Evolutionary conservation across 2,329 filamentous ascomycete genomes (phyloP).

Genomic region (Ceratocystis eucalypticola): DNA sequence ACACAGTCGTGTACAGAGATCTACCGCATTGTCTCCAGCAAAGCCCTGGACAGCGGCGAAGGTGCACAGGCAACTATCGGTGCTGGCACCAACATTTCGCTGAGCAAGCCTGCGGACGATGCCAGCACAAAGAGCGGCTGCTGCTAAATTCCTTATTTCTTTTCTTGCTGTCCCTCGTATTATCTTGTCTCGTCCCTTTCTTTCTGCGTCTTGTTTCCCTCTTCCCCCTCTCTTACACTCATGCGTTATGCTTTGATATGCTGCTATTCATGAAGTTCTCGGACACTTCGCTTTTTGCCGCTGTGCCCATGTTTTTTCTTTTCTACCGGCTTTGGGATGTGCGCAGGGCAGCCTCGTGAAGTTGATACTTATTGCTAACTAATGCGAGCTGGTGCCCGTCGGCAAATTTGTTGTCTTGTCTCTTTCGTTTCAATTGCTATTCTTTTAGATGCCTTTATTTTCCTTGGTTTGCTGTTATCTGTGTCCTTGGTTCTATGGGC

Average conservation of each 20-base stretch:
- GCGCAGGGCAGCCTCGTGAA: slow-evolving; percentile 9
- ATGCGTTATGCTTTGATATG: slow-evolving; percentile 17
- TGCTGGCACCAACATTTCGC: slow-evolving; percentile 68
- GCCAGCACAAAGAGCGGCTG: slow-evolving; percentile 61
- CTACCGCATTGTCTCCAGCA: slow-evolving; percentile 97
- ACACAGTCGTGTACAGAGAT: slow-evolving; percentile 52
- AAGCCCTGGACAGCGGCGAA: slow-evolving; percentile 85
- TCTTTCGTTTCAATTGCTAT: slow-evolving; percentile 11
- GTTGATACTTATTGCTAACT: slow-evolving; percentile 6
- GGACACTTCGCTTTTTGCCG: neutral
- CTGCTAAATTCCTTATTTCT: slow-evolving; percentile 42
- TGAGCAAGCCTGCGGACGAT: slow-evolving; percentile 73
- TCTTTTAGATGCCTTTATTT: slow-evolving; percentile 14
- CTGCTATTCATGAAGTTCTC: slow-evolving; percentile 11
- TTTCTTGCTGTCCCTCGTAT: slow-evolving; percentile 14
- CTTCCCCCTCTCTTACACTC: slow-evolving; percentile 9
- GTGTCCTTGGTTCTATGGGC: neutral
- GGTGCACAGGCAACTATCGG: slow-evolving; percentile 65
- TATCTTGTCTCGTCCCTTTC: neutral
- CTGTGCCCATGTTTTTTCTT: slow-evolving; percentile 13
- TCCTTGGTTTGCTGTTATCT: neutral
- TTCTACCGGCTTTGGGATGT: slow-evolving; percentile 6
- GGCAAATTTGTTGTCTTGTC: slow-evolving; percentile 8
- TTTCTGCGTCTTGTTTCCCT: neutral
- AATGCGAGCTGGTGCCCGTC: slow-evolving; percentile 10